phyloP scores from a whole-genome alignment of 495 filamentous ascomycete genomes.

The Astrocystis sublimbata region DNA sequence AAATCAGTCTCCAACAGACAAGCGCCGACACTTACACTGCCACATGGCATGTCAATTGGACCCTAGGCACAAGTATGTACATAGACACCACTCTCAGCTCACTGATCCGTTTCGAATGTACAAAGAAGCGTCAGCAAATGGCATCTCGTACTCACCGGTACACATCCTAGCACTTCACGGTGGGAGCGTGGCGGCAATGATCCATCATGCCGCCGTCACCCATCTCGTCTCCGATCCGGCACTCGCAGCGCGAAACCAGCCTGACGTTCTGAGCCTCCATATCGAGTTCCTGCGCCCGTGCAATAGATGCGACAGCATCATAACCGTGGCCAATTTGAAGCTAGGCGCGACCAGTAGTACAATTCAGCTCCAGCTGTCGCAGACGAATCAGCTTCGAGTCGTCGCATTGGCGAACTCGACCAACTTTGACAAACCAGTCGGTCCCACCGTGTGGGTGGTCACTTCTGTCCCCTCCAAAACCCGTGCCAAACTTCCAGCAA shows the following conservation, averaged over 20 bases:
- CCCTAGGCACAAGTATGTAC: slow-evolving; percentile 10
- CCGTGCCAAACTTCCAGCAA: slow-evolving; percentile 11
- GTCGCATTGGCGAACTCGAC: slow-evolving; percentile 14
- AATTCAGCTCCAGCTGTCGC: slow-evolving; percentile 14
- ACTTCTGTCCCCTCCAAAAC: slow-evolving; percentile 9
- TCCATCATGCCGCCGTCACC: slow-evolving; percentile 13
- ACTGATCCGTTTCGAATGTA: too few relatives aligned
- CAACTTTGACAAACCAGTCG: slow-evolving; percentile 14
- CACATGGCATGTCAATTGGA: slow-evolving; percentile 13
- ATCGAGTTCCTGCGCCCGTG: slow-evolving; percentile 19
- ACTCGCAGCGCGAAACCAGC: slow-evolving; percentile 11
- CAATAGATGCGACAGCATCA: slow-evolving; percentile 11
- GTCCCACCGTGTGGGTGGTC: background rate
- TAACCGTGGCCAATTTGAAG: slow-evolving; percentile 10
- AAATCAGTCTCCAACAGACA: slow-evolving; percentile 14
- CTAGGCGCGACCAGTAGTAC: slow-evolving; percentile 9
- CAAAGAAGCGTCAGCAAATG: background rate
- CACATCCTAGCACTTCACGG: slow-evolving; percentile 13
- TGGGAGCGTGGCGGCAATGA: slow-evolving; percentile 14
- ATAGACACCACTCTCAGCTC: too few relatives aligned
- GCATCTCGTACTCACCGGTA: background rate
- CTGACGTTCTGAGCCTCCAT: slow-evolving; percentile 16
- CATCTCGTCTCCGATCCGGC: slow-evolving; percentile 4
- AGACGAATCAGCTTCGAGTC: slow-evolving; percentile 10
- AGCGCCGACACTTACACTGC: slow-evolving; percentile 12